Conservation (phyloP, 768 basidiomycete species). For the Lentinula lateritia region DNA sequence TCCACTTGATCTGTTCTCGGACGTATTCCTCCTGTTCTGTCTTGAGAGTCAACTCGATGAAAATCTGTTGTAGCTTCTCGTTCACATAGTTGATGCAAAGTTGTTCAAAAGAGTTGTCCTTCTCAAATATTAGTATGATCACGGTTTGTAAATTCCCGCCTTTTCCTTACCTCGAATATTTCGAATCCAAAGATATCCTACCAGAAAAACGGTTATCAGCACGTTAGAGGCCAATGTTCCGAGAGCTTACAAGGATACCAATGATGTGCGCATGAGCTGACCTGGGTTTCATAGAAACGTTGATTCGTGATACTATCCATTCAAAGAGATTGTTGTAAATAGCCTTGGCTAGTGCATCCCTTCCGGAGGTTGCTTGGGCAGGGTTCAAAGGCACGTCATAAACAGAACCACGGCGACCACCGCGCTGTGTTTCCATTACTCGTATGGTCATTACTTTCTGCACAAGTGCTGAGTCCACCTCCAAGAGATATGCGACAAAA, state of each 20-base stretch:
- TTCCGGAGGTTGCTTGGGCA: constrained; percentile 80
- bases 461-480: constrained; percentile 70
- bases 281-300: constrained; percentile 92
- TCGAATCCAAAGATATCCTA: constrained; percentile 99
- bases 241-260: constrained; percentile 72
- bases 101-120: constrained; percentile 96
- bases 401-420: constrained; percentile 90
- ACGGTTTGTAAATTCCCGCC: not conserved
- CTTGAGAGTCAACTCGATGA: constrained; percentile 97
- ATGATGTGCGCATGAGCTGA: constrained; percentile 72
- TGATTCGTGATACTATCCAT: constrained; percentile 97
- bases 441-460: constrained; percentile 84
- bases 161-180: constrained; percentile 75
- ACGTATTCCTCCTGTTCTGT: constrained; percentile 99
- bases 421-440: constrained; percentile 88
- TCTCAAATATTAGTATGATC: not conserved
- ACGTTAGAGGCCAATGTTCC: not conserved
- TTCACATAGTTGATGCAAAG: constrained; percentile 99
- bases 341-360: constrained; percentile 92
- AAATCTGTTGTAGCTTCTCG: constrained; percentile 99
- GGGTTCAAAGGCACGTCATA: constrained; percentile 96
- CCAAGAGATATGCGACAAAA: constrained; percentile 93
- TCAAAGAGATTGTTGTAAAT: constrained; percentile 99
- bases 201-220: not conserved
- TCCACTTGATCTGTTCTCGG: constrained; percentile 98